Evolutionary conservation across 352 stramenopile species (phyloP), one percentile per base, ranked within the genome.

Genomic region (Globisporangium okanoganense): DNA sequence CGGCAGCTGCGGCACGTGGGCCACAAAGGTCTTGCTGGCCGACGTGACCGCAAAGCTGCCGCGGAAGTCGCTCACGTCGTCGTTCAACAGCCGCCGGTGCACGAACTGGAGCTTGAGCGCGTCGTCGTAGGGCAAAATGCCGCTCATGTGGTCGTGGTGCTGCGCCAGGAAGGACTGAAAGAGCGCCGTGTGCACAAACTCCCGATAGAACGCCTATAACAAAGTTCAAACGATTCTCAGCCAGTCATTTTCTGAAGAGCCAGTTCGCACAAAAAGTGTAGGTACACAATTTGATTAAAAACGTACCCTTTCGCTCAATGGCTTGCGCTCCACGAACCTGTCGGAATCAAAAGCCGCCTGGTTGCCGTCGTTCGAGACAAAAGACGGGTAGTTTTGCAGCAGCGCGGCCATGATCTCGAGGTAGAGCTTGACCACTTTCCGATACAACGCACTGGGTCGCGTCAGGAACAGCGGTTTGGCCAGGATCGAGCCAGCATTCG

Each of bases 131-230:
- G 66, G 13, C 20, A 82, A 14, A 2, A 51, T 40, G 0, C 71
- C 62, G n/a, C 56, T 64, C 33, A 71, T 55, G 43, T 76, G 67
- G 18, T 79, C 69, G 53, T 72, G 58, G 50, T 82, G 70, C 51
- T 79, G 71, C 22, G 36, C 59, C 3, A 83, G 31, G 16, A 79
- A 78, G 25, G 66, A 72, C 56, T 78, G 71, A 50, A 83, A 83
- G 14, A 75, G 67, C 5, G 66, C 66, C 0, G 74, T 73, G 31
- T 60, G 56, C 6, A 64, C 47, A 12, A 83, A 67, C 29, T 67
- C 64, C 8, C 51, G 61, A 59, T 72, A 83, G 43, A 80, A 83
- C 3, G 40, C 10, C 71, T 78, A 6, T 40, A 3, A 13, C 1
- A 36, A 24, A 12, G 38, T 8, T 22, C 38, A 45, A 43, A 31